Base-by-base conservation (phyloP, 2,329 filamentous ascomycete species). In the Ascochyta fabae region DNA sequence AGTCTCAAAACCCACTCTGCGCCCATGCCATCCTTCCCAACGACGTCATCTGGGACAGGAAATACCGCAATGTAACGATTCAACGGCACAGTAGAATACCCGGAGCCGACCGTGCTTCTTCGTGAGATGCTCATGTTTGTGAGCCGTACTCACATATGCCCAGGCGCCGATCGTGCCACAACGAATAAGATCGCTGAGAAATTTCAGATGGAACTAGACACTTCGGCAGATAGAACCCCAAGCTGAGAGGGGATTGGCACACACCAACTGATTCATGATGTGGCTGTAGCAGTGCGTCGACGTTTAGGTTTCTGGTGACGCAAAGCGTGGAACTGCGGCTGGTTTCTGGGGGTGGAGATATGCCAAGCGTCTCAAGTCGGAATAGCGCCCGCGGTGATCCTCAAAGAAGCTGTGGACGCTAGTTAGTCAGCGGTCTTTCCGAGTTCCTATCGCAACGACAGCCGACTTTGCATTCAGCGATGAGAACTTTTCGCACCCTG, bases 161-260 rank as follows among this genome's bases (percentile, higher is more conserved):
- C 39, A 43, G 39, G 16, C 31, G 38, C 27, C 27, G 22, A 49
- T 49, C 29, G 29, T 35, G 47, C 38, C 29, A 49, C 38, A 27
- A n/a, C 29, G 42, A 27, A 49, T n/a, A 42, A 49, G 38, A 35
- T 49, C 38, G 31, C 46, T 22, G 27, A 35, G 38, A 35, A 8
- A 34, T 24, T 34, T 22, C 29, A 35, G 38, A 48, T 41, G 27
- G 2, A 13, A 4, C 46, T 41, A 48, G 36, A 26, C 46, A 41
- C 12, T 48, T 19, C 27, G 46, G 22, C 8, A 35, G 9, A 22
- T 15, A 26, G 29, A 4, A 29, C 4, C 9, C 4, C 12, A 10
- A 22, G n/a, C 19, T 16, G 10, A 24, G 35, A n/a, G 4, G 26
- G 16, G 45, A 26, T 26, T 26, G 24, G 24, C 24, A 26, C 24